Conservation (phyloP, 2,329 filamentous ascomycete genomes). For the Xylariaceae sp. region DNA sequence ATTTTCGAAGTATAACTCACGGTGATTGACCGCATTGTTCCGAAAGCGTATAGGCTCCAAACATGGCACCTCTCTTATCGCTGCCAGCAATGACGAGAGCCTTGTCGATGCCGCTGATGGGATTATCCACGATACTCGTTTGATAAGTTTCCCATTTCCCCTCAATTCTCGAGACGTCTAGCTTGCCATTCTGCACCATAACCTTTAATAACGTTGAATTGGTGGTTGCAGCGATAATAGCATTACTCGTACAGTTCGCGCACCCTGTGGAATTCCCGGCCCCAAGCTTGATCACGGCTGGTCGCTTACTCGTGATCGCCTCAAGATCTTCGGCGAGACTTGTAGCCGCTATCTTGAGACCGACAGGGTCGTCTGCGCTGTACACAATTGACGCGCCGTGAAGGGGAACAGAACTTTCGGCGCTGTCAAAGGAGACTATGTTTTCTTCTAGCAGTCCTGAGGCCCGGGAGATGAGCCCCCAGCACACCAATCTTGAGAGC, state of each 20-base stretch:
- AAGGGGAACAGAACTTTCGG: conserved; percentile 15
- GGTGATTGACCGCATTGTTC: conserved; percentile 69
- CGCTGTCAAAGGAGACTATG: conserved; percentile 25
- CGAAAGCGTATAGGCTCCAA: conserved; percentile 63
- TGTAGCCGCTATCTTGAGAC: conserved; percentile 29
- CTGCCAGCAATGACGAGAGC: conserved; percentile 63
- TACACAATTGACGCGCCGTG: conserved; percentile 27
- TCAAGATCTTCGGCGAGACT: conserved; percentile 36
- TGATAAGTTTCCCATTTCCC: conserved; percentile 65
- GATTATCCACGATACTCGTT: conserved; percentile 54
- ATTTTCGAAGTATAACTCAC: conserved; percentile 23
- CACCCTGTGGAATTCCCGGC: not conserved
- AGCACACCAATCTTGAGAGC: not conserved
- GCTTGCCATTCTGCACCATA: conserved; percentile 50
- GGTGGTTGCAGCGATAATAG: conserved; percentile 59
- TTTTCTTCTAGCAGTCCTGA: conserved; percentile 25
- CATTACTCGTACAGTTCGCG: conserved; percentile 33
- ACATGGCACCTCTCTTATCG: conserved; percentile 64
- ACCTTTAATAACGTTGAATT: conserved; percentile 52
- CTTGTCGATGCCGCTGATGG: conserved; percentile 48
- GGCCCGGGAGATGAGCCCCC: conserved; percentile 3
- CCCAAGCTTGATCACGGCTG: conserved; percentile 19
- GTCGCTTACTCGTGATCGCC: conserved; percentile 32
- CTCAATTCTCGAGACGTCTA: conserved; percentile 53
- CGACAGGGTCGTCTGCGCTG: conserved; percentile 27